These are phyloP conservation scores for Pogostemon cablin DNA, from an alignment of 257 asterid species.

Conservation along the genomic window DNA sequence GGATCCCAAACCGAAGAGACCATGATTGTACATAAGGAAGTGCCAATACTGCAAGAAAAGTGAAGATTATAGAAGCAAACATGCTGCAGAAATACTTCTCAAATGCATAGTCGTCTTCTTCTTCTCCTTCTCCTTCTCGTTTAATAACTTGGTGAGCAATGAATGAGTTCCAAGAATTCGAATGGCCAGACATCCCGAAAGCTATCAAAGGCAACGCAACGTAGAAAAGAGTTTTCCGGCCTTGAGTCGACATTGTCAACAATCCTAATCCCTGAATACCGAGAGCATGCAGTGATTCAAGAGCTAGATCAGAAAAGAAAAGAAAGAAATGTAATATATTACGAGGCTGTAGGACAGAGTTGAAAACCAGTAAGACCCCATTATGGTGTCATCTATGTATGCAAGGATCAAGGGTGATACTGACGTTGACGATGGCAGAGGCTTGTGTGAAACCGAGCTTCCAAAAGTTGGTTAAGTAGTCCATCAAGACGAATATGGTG, in stretches of 20 bases:
- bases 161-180: slow-evolving; percentile 37
- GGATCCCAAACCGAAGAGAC: slow-evolving; percentile 51
- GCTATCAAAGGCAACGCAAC: slow-evolving; percentile 41
- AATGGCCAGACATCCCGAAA: slow-evolving; percentile 44
- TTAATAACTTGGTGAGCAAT: slow-evolving; percentile 34
- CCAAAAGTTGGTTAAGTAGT: slow-evolving; percentile 43
- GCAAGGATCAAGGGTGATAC: slow-evolving; percentile 25
- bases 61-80: slow-evolving; percentile 28
- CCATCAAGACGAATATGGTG: slow-evolving; percentile 43
- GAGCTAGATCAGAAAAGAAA: background rate
- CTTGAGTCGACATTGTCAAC: slow-evolving; percentile 46
- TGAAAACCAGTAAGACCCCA: slow-evolving; percentile 38
- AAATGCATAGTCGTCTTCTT: slow-evolving; percentile 19
- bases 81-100: slow-evolving; percentile 25
- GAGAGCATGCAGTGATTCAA: background rate
- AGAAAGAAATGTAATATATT: background rate
- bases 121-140: slow-evolving; percentile 2
- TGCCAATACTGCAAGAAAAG: slow-evolving; percentile 38
- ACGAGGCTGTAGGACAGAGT: slow-evolving; percentile 34
- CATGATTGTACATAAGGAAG: slow-evolving; percentile 42
- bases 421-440: slow-evolving; percentile 33
- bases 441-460: slow-evolving; percentile 41
- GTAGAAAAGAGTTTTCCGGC: slow-evolving; percentile 36
- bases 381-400: slow-evolving; percentile 30
- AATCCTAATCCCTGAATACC: slow-evolving; percentile 43